Base-by-base conservation (phyloP, 495 filamentous ascomycete species). In the Neurospora tetraspora region DNA sequence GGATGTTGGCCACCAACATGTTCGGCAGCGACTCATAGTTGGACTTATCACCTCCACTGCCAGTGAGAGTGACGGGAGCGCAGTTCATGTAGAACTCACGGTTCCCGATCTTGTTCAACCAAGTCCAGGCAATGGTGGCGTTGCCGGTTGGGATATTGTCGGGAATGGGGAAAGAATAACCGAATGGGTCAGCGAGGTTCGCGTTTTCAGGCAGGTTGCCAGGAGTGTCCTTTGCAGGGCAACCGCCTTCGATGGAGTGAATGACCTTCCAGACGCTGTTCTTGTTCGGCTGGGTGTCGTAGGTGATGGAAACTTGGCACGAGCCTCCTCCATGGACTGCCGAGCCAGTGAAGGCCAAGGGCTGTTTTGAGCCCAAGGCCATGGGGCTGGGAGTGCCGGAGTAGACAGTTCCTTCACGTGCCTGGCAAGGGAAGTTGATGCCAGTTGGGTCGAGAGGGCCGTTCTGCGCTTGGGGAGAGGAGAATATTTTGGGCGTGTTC, bases 81-180 rank as follows among this genome's bases (percentile, higher is more conserved):
- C 94, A 98, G 86, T 94, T 94, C 94, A 96, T 97, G 85, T 97
- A 97, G 88, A 96, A 93, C 80, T 98, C 94, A 27, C 93, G 88
- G 83, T 94, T 93, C 69, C 93, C 93, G 70, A 94, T 79, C 74
- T 90, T 90, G 88, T 98, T 98, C 84, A 95, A 91, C 94, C 94
- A 98, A 5, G 91, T 91, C 86, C 93, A 97, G 18, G 91, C 91
- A 59, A 98, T 83, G 3, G 90, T 89, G 3, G 89, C 92, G 68
- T 87, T 83, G 7, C 91, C 91, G 5, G 85, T 80, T 1, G 85
- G 85, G 40, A 92, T 81, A 11, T 84, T 82, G 16, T 81, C 75
- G 0, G 91, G 91, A 39, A 93, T 84, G 1, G 79, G 85, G 83
- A 88, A 91, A 42, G 80, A 74, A 80, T 90, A 89, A 1, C 73